phyloP scores from a whole-genome alignment of 352 stramenopile species.

The Phytopythium delawarense region DNA sequence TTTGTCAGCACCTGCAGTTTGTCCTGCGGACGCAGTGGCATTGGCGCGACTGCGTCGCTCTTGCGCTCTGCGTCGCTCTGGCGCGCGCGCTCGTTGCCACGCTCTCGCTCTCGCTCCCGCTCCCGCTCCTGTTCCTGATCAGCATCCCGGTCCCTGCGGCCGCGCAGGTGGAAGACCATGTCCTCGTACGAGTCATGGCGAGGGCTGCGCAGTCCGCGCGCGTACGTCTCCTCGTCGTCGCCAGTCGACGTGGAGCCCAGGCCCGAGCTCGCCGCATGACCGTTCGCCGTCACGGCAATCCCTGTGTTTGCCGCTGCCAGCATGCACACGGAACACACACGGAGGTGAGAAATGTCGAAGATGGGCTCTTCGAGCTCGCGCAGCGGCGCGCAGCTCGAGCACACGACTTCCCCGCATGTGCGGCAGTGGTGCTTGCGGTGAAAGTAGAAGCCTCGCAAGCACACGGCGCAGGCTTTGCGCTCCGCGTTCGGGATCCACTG shows the following conservation, averaged over 20 bases:
- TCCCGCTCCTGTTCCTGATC: conserved; percentile 30
- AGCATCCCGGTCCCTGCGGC: conserved; percentile 38
- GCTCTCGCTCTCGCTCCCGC: conserved; percentile 31
- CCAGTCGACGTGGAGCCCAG: not conserved
- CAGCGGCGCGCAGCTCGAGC: conserved; percentile 53
- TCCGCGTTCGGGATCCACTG: conserved; percentile 74
- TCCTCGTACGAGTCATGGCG: conserved; percentile 60
- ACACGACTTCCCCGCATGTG: conserved; percentile 71
- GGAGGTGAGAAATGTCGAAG: conserved; percentile 59
- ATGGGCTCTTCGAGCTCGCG: conserved; percentile 65
- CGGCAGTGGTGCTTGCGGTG: conserved; percentile 70
- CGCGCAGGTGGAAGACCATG: conserved; percentile 55
- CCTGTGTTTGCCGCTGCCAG: conserved; percentile 24
- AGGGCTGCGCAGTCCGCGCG: conserved; percentile 32
- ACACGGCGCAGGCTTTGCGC: conserved; percentile 68
- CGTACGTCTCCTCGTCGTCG: conserved; percentile 50
- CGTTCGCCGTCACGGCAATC: conserved; percentile 9
- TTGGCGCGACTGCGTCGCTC: conserved; percentile 10
- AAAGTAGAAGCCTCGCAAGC: conserved; percentile 68
- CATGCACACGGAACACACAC: conserved; percentile 63
- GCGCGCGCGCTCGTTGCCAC: conserved; percentile 12
- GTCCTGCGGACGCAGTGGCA: conserved; percentile 29
- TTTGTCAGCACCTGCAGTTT: conserved; percentile 49
- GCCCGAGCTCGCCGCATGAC: not conserved
- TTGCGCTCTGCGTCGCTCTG: conserved; percentile 9